Percentiles rank a stretch among this genome's conserved stretches.
phyloP scores from a whole-genome alignment of 371 early-diverging fungal species.

The Lichtheimia ramosa region DNA sequence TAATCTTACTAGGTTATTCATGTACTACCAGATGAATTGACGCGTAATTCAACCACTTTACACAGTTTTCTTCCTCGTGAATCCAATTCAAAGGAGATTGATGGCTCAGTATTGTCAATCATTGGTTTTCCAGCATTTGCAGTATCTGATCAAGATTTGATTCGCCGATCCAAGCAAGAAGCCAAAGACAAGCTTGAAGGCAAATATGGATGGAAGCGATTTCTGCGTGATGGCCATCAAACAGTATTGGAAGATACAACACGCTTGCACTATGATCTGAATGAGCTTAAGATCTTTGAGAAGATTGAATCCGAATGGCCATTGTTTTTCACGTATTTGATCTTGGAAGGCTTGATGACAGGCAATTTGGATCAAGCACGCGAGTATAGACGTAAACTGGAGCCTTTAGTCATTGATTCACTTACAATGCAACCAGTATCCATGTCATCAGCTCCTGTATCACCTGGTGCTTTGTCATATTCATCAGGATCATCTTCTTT shows the following conservation, averaged over 20 bases:
- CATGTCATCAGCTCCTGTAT: slow-evolving; percentile 23
- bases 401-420: slow-evolving; percentile 74
- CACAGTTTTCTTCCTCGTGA: slow-evolving; percentile 87
- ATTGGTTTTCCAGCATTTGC: slow-evolving; percentile 93
- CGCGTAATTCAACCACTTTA: slow-evolving; percentile 80
- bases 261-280: slow-evolving; percentile 82
- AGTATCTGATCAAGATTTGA: slow-evolving; percentile 67
- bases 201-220: slow-evolving; percentile 84
- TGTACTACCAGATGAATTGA: slow-evolving; percentile 85
- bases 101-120: slow-evolving; percentile 83
- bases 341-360: slow-evolving; percentile 80
- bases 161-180: slow-evolving; percentile 68
- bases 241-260: slow-evolving; percentile 77
- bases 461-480: slow-evolving; percentile 8
- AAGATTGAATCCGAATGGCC: slow-evolving; percentile 93
- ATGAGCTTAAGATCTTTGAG: slow-evolving; percentile 86
- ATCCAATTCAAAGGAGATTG: slow-evolving; percentile 88
- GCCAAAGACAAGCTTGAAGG: slow-evolving; percentile 86
- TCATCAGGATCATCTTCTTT: slow-evolving; percentile 7
- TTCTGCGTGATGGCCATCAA: slow-evolving; percentile 91
- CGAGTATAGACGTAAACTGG: slow-evolving; percentile 68
- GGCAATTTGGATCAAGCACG: slow-evolving; percentile 69
- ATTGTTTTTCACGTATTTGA: slow-evolving; percentile 87
- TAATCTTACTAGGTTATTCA: slow-evolving; percentile 63
- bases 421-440: slow-evolving; percentile 38